phyloP scores from a whole-genome alignment of 2,329 filamentous ascomycete genomes.

The Alternaria arborescens region DNA sequence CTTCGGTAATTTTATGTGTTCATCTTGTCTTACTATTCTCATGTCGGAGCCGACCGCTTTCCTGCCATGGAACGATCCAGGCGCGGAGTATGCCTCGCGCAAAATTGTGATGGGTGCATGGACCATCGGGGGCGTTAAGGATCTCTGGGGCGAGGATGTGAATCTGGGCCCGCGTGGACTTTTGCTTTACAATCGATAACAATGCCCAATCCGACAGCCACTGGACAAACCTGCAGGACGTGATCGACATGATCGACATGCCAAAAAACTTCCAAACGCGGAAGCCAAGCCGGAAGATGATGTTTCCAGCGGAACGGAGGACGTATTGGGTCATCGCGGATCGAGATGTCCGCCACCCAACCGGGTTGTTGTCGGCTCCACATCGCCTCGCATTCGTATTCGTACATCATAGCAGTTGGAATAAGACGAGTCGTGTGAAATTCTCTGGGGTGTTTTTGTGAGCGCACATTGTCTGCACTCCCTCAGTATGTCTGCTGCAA shows the following conservation, averaged over 20 bases:
- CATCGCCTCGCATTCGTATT: background rate
- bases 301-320: background rate
- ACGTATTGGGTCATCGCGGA: background rate
- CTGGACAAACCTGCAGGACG: background rate
- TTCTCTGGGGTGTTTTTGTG: background rate
- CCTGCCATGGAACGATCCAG: background rate
- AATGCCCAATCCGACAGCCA: background rate
- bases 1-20: background rate
- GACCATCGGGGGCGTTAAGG: background rate
- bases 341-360: background rate
- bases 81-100: background rate
- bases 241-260: conserved; percentile 18
- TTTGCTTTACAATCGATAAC: background rate
- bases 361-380: background rate
- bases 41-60: background rate
- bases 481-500: conserved; percentile 42
- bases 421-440: background rate
- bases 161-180: background rate
- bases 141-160: background rate
- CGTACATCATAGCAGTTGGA: background rate
- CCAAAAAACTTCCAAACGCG: conserved; percentile 1
- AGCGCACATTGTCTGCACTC: background rate
- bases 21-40: background rate
- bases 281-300: background rate
- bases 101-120: background rate